Conservation (phyloP, 495 filamentous ascomycete species). For the Podospora appendiculata region DNA sequence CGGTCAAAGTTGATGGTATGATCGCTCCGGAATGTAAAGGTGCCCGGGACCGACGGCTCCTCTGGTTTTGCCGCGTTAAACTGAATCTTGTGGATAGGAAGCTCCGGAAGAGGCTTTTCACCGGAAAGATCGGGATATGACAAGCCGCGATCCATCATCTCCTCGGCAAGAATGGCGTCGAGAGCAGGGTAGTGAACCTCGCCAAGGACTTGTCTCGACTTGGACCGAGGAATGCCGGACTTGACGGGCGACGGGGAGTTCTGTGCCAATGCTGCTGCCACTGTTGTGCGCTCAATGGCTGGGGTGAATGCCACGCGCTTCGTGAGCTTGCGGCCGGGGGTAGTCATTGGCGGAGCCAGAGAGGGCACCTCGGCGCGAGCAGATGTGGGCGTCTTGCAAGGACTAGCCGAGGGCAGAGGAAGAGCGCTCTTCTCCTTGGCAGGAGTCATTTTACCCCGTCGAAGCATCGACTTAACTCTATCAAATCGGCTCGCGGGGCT, state of each 20-base stretch:
- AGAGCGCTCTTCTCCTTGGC: slow-evolving; percentile 31
- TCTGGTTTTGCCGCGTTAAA: slow-evolving; percentile 17
- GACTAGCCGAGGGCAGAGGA: slow-evolving; percentile 24
- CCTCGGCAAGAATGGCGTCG: slow-evolving; percentile 19
- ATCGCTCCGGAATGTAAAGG: slow-evolving; percentile 54
- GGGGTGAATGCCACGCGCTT: slow-evolving; percentile 44
- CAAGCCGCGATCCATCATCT: slow-evolving; percentile 18
- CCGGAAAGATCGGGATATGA: slow-evolving; percentile 40
- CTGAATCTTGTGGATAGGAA: slow-evolving; percentile 16
- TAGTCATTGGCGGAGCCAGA: slow-evolving; percentile 36
- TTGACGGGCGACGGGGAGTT: slow-evolving; percentile 45
- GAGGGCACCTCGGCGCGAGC: slow-evolving; percentile 34
- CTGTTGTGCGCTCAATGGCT: slow-evolving; percentile 26
- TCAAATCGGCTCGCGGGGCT: slow-evolving; percentile 25
- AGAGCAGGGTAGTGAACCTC: slow-evolving; percentile 29
- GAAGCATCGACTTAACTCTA: slow-evolving; percentile 43
- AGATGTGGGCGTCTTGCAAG: slow-evolving; percentile 37
- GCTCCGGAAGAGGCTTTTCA: slow-evolving; percentile 22
- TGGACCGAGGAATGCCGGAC: slow-evolving; percentile 34
- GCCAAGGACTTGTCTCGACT: slow-evolving; percentile 21
- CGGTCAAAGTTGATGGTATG: slow-evolving; percentile 46
- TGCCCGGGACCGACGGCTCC: slow-evolving; percentile 36
- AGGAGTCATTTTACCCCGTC: slow-evolving; percentile 28
- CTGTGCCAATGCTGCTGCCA: slow-evolving; percentile 22
- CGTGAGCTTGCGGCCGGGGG: slow-evolving; percentile 35